A percentile compares a stretch with the other conserved stretches of the same genome.
Conservation (phyloP, 2,329 filamentous ascomycete species). For the Epichloe gansuensis region DNA sequence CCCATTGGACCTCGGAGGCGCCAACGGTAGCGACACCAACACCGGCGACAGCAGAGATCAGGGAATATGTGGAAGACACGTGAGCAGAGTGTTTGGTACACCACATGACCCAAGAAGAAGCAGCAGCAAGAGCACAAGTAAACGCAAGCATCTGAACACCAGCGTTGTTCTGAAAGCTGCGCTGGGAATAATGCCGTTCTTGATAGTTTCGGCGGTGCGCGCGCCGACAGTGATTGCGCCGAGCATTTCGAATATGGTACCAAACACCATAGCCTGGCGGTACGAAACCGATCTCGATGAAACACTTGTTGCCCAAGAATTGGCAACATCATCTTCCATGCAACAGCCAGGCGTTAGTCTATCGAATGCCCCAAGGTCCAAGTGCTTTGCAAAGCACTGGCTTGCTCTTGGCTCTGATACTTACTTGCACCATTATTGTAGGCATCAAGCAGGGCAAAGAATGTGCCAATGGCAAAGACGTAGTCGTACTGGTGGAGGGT, state of each 20-base stretch:
- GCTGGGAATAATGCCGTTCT: slow-evolving; percentile 61
- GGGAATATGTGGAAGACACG: slow-evolving; percentile 61
- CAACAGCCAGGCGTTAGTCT: not conserved
- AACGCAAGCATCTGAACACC: slow-evolving; percentile 59
- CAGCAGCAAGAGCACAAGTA: slow-evolving; percentile 50
- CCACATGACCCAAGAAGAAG: slow-evolving; percentile 69
- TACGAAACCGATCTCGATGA: slow-evolving; percentile 45
- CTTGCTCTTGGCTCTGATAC: slow-evolving; percentile 19
- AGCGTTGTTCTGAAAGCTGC: slow-evolving; percentile 42
- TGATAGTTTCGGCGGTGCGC: slow-evolving; percentile 64
- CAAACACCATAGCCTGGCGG: slow-evolving; percentile 54
- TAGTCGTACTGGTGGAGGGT: slow-evolving; percentile 26
- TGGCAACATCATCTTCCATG: slow-evolving; percentile 65
- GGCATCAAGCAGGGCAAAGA: slow-evolving; percentile 65
- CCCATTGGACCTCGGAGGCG: slow-evolving; percentile 49
- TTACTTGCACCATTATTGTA: slow-evolving; percentile 70
- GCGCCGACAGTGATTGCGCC: slow-evolving; percentile 57
- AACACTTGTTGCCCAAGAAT: slow-evolving; percentile 66
- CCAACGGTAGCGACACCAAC: slow-evolving; percentile 58
- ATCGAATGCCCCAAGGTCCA: not conserved
- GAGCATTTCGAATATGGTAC: slow-evolving; percentile 54
- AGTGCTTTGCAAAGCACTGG: not conserved
- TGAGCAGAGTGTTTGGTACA: slow-evolving; percentile 62
- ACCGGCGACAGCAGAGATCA: slow-evolving; percentile 56
- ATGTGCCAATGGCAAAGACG: slow-evolving; percentile 62